These are phyloP conservation scores for Arabidopsis arenosa DNA, from an alignment of 345 rosid genomes.

Conservation along the genomic window DNA sequence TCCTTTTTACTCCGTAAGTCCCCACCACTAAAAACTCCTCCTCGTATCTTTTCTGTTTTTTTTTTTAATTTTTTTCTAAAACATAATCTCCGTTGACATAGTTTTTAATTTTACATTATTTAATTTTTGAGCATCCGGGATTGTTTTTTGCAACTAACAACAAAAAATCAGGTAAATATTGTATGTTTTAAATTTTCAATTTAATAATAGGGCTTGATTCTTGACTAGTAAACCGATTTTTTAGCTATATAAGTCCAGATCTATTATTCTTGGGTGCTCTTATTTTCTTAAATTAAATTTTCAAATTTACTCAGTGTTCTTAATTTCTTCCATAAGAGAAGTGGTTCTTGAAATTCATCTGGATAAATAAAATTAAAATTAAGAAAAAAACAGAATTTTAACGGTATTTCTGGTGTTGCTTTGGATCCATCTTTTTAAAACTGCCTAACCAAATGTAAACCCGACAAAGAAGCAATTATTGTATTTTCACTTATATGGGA, in stretches of 20 bases:
- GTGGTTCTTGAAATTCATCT: neutral
- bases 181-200: neutral
- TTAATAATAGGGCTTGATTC: neutral
- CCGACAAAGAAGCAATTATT: slow-evolving; percentile 22
- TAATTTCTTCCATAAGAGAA: neutral
- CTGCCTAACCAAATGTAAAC: slow-evolving; percentile 16
- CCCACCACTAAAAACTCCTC: slow-evolving; percentile 33
- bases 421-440: slow-evolving; percentile 13
- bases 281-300: neutral
- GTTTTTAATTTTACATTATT: neutral
- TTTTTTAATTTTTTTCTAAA: neutral
- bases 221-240: slow-evolving; percentile 30
- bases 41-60: slow-evolving; percentile 3
- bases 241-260: slow-evolving; percentile 23
- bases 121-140: neutral
- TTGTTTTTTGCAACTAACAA: slow-evolving; percentile 16
- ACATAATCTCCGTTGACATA: slow-evolving; percentile 29
- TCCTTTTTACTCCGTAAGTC: slow-evolving; percentile 85
- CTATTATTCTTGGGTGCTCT: neutral
- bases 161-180: slow-evolving; percentile 2
- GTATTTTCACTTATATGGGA: slow-evolving; percentile 15
- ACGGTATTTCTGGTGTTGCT: slow-evolving; percentile 18
- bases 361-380: neutral
- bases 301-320: neutral
- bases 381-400: neutral